Evolutionary conservation across 805 yeast genomes (phyloP).

Genomic region (Metschnikowia anglica): DNA sequence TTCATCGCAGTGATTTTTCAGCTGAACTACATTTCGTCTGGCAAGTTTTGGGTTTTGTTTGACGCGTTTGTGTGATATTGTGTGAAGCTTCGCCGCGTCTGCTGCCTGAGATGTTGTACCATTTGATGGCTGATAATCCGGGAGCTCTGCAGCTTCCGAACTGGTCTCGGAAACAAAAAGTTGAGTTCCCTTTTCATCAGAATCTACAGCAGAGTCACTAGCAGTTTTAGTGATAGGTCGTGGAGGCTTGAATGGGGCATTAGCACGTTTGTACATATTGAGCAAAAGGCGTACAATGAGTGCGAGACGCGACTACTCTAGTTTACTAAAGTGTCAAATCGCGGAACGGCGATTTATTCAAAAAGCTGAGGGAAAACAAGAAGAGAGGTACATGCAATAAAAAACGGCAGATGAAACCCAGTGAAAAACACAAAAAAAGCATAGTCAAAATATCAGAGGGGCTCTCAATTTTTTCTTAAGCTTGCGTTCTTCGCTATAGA

Average conservation of each 20-base stretch:
- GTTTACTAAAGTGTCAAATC: too few relatives aligned
- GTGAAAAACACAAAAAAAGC: too few relatives aligned
- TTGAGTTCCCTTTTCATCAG: background rate
- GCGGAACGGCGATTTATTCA: too few relatives aligned
- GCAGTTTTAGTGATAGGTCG: conserved; percentile 20
- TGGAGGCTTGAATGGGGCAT: conserved; percentile 57
- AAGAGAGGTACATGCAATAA: too few relatives aligned
- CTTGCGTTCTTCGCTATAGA: too few relatives aligned
- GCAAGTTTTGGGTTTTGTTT: conserved; percentile 6
- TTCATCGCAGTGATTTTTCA: background rate
- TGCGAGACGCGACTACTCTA: conserved; percentile 13
- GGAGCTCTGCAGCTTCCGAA: background rate
- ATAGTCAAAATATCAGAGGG: too few relatives aligned
- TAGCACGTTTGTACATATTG: conserved; percentile 25
- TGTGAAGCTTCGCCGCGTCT: background rate
- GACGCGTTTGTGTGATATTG: conserved; percentile 1
- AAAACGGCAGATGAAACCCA: too few relatives aligned
- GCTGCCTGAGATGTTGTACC: background rate
- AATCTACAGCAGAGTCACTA: background rate
- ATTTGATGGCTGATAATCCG: background rate
- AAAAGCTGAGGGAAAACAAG: too few relatives aligned
- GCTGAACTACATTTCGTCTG: background rate
- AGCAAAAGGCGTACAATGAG: conserved; percentile 1
- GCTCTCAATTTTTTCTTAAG: too few relatives aligned
- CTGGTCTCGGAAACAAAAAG: conserved; percentile 9